Evolutionary conservation across 441 rosid genomes (phyloP).

Genomic region (Corymbia citriodora): DNA sequence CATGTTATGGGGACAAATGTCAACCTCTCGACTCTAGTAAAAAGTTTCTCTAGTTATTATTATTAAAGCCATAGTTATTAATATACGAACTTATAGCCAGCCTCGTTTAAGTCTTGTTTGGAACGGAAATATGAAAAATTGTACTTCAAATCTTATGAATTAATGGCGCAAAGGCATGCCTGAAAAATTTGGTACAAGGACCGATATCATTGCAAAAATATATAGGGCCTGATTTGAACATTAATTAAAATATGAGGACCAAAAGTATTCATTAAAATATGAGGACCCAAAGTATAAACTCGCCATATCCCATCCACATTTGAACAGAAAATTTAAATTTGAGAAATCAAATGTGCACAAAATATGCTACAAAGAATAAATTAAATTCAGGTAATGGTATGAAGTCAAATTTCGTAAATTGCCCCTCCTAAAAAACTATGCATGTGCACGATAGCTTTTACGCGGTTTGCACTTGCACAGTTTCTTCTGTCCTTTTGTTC

Average conservation of each 20-base stretch:
- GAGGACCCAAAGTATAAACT: neutral
- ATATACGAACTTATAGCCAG: too few relatives aligned
- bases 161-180: neutral
- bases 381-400: neutral
- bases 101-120: neutral
- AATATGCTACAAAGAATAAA: neutral
- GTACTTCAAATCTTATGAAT: neutral
- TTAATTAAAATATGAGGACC: neutral
- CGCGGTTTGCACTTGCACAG: neutral
- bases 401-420: neutral
- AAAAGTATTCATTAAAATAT: neutral
- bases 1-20: neutral
- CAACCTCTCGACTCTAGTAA: too few relatives aligned
- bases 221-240: neutral
- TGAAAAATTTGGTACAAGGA: neutral
- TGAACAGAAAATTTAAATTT: neutral
- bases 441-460: neutral
- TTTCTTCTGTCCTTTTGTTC: neutral
- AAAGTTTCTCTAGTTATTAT: neutral
- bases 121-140: neutral
- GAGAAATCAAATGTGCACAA: neutral
- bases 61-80: neutral
- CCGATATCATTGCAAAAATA: neutral
- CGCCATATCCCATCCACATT: neutral
- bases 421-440: neutral